Evolutionary conservation across 2,329 filamentous ascomycete species (phyloP), one percentile per base, ranked within the genome.

Genomic region (Neopestalotiopsis sp.): DNA sequence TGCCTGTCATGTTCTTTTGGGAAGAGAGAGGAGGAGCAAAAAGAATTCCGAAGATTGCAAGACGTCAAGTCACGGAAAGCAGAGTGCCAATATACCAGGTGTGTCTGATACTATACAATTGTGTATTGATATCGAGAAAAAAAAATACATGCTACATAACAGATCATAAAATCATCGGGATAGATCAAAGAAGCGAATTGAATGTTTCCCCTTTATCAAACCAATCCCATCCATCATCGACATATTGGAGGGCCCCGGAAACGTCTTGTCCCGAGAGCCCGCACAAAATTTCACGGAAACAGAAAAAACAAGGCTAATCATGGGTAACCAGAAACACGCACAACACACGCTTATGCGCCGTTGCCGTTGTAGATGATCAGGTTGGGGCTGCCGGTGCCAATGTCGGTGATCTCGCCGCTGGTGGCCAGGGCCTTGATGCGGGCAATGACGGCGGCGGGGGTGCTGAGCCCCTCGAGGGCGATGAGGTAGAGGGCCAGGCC

Each of bases 401-500:
- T 56, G 32, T 49, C 49, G 28, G 63, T 66, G 63, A 66, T 66
- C 63, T 56, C n/a, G 45, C 63, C 63, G 32, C 63, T 66, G 45
- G 63, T 66, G 10, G 63, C 63, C 30, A 66, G 63, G 3, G 45
- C 63, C 63, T 66, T 66, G 32, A 66, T 66, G 6, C 63, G 14
- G 45, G 63, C 63, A 34, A 66, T 66, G 28, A 66, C 63, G 30
- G 63, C 63, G 14, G 63, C 42, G 24, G 63, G 63, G 7, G 63
- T 66, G 42, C 63, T 66, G 28, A 66, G 63, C 14, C 63, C 63
- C 45, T 66, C 63, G 17, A 66, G 45, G 64, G 2, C 70, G n/a
- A 60, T 61, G 4, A 86, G 71, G 73, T 86, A 86, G 1, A 81
- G 80, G 12, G 81, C 83, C 1, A 86, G 71, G 52, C 84, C 84